Evolutionary conservation across 2,329 filamentous ascomycete genomes (phyloP).

Genomic region (Dothistroma pini): DNA sequence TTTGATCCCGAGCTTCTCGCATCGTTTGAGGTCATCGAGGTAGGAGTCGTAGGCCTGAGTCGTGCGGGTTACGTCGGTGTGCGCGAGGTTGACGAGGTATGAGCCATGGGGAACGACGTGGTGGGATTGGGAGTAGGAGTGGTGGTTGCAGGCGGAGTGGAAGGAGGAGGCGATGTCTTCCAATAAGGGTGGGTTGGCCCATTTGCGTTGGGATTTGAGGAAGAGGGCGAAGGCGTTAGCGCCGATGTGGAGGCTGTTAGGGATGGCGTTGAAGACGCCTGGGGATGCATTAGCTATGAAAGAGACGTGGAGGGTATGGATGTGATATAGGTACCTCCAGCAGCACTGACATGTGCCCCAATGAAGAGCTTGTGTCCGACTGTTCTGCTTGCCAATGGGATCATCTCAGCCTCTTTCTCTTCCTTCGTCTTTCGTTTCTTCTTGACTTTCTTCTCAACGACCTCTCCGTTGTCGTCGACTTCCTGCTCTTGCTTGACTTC

Average conservation of each 20-base stretch:
- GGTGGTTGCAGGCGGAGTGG: slow-evolving; percentile 61
- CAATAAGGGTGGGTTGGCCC: slow-evolving; percentile 76
- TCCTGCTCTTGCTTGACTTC: slow-evolving; percentile 11
- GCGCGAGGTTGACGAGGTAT: slow-evolving; percentile 93
- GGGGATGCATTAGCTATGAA: background rate
- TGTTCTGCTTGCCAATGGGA: slow-evolving; percentile 68
- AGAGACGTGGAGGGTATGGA: too few relatives aligned
- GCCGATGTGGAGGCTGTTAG: slow-evolving; percentile 45
- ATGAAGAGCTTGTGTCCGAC: slow-evolving; percentile 74
- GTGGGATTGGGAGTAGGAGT: slow-evolving; percentile 66
- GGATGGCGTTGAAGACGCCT: slow-evolving; percentile 86
- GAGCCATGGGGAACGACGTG: slow-evolving; percentile 89
- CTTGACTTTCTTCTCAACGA: slow-evolving; percentile 21
- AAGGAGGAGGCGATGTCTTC: slow-evolving; percentile 67
- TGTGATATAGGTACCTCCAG: slow-evolving; percentile 60
- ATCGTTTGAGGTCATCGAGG: slow-evolving; percentile 80
- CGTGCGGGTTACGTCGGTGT: slow-evolving; percentile 73
- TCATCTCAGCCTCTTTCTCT: slow-evolving; percentile 53
- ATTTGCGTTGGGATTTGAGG: slow-evolving; percentile 94
- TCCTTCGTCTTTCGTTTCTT: slow-evolving; percentile 55
- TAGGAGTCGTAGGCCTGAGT: slow-evolving; percentile 83
- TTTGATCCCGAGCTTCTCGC: slow-evolving; percentile 77
- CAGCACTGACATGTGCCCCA: slow-evolving; percentile 86
- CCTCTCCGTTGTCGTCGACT: slow-evolving; percentile 10
- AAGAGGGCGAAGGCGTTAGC: slow-evolving; percentile 94